Evolutionary conservation across 1,139 yeast genomes (phyloP).

Genomic region (Candida gigantensis): DNA sequence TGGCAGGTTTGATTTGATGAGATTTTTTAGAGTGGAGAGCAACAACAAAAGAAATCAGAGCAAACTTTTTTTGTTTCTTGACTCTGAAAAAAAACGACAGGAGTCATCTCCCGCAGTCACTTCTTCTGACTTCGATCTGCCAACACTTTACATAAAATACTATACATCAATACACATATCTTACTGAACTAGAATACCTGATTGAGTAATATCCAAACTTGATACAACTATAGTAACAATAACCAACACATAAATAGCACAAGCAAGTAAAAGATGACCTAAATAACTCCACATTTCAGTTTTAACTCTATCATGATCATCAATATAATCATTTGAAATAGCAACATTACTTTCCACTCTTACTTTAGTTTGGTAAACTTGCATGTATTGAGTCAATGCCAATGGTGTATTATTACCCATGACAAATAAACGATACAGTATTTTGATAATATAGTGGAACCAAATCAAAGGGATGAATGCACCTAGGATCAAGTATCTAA

Average conservation of each 20-base stretch:
- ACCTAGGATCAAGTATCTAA: conserved; percentile 19
- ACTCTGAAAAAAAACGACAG: no score
- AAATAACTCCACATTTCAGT: conserved; percentile 9
- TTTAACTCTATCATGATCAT: conserved; percentile 11
- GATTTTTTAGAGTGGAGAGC: no score
- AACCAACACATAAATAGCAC: conserved; percentile 11
- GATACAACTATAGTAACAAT: conserved; percentile 9
- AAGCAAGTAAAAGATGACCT: conserved; percentile 16
- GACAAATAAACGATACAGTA: conserved; percentile 12
- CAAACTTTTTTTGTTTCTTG: no score
- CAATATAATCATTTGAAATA: conserved; percentile 1
- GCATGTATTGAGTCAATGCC: conserved; percentile 15
- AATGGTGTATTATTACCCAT: conserved; percentile 11
- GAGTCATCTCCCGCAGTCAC: no score
- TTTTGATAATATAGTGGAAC: conserved; percentile 16
- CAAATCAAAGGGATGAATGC: conserved; percentile 25
- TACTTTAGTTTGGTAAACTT: conserved; percentile 6
- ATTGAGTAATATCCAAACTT: conserved; percentile 1
- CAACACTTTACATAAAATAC: no score
- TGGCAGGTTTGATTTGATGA: no score
- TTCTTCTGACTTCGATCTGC: no score
- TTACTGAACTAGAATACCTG: no score
- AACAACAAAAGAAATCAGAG: no score
- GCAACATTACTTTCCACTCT: conserved; percentile 2
- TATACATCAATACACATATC: no score